These are phyloP conservation scores for Eustoma russellianum DNA, from an alignment of 257 asterid species.

Conservation along the genomic window DNA sequence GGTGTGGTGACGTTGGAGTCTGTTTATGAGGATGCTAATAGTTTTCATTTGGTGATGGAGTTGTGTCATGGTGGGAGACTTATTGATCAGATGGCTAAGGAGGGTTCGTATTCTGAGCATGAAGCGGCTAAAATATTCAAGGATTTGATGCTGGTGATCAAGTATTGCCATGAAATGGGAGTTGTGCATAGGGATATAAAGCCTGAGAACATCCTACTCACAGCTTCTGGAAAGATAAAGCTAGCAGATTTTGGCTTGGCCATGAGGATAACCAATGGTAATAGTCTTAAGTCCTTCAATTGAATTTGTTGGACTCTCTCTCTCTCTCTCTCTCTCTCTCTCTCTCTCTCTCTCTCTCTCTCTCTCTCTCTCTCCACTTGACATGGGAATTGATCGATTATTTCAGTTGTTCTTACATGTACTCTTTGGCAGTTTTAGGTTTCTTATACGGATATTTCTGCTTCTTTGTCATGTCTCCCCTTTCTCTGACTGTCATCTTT, in stretches of 20 bases:
- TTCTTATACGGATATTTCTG: no score
- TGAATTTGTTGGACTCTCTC: neutral
- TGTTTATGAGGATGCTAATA: slow-evolving; percentile 33
- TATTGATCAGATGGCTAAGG: slow-evolving; percentile 34
- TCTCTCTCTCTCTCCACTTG: neutral
- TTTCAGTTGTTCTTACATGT: no score
- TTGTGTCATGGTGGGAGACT: slow-evolving; percentile 44
- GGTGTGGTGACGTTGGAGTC: slow-evolving; percentile 38
- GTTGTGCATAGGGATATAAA: slow-evolving; percentile 44
- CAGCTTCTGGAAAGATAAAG: slow-evolving; percentile 35
- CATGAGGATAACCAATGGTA: slow-evolving; percentile 42
- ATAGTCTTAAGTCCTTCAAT: neutral
- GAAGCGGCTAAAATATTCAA: slow-evolving; percentile 36
- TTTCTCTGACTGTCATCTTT: no score
- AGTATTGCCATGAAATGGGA: slow-evolving; percentile 48
- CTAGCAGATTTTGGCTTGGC: slow-evolving; percentile 51
- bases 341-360: no score
- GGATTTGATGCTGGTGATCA: slow-evolving; percentile 37
- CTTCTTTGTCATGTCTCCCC: no score
- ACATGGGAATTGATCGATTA: no score
- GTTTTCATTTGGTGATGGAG: slow-evolving; percentile 43
- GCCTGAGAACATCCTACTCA: slow-evolving; percentile 42
- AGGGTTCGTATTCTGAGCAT: slow-evolving; percentile 28
- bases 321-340: no score
- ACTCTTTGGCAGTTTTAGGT: no score